Evolutionary conservation across 441 rosid species (phyloP), one percentile per base, ranked within the genome.

Genomic region (Bruguiera hainesii): DNA sequence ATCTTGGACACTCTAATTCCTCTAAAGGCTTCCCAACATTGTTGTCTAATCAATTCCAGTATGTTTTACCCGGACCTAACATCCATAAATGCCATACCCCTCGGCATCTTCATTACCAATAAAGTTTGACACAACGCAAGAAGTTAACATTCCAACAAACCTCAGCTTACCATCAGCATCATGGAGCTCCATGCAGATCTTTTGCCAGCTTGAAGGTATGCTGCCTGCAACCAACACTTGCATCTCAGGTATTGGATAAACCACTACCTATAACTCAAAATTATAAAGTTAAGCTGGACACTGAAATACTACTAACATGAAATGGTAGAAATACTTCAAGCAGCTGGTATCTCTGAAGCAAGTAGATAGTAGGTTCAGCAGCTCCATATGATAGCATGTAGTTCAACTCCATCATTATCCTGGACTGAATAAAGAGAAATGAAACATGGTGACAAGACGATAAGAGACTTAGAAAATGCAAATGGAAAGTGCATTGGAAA

Each of bases 381-480:
- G 98, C 96, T 81, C 99, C 98, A 82, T 92, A 96, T 5, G 92
- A 84, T 60, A 92, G 78, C 97, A 96, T 89, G 83, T 90, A 89
- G 82, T 96, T 88, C 67, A 92, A 21, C 72, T 96, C 99, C 99
- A 96, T 56, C 83, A 86, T 80, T 78, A 90, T 31, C 78, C 98
- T 87, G 78, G 64, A 39, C 99, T 95, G 90, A 77, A 75, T 56
- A 78, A 73, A 75, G 56, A 79, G 63, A 74, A 42, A 61, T 35
- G 53, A 51, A 72, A 29, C n/a, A 68, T 66, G 59, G 23, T 71
- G 62, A 64, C 67, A 60, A 72, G 33, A 66, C 19, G 52, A 65
- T 64, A 55, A 68, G 63, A 65, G 62, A 61, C 61, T 51, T 60
- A 21, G 31, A 16, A 51, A 57, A 62, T n/a, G 25, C 11, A 35